phyloP scores from a whole-genome alignment of 352 stramenopile genomes.

The Phytophthora kernoviae region DNA sequence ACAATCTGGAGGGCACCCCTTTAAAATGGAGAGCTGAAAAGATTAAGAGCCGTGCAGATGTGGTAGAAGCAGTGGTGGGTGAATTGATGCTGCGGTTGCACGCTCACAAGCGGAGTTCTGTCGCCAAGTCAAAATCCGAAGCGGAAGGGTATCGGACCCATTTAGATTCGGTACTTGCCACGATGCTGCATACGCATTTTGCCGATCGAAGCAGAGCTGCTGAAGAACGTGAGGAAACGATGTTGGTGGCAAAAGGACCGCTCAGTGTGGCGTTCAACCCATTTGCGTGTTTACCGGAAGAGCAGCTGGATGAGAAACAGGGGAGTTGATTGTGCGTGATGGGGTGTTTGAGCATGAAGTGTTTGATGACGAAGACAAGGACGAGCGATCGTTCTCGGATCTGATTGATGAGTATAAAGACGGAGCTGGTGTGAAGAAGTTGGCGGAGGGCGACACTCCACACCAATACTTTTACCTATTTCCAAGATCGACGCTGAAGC shows the following conservation, averaged over 20 bases:
- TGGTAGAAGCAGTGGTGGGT: constrained; percentile 70
- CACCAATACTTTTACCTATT: constrained; percentile 43
- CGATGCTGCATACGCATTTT: constrained; percentile 70
- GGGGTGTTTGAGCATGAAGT: constrained; percentile 37
- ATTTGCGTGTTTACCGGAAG: constrained; percentile 63
- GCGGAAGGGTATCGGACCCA: constrained; percentile 34
- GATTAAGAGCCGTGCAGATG: constrained; percentile 69
- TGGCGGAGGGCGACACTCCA: not conserved
- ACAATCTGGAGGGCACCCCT: not conserved
- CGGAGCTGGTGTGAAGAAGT: not conserved
- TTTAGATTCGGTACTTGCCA: constrained; percentile 57
- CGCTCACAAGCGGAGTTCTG: constrained; percentile 17
- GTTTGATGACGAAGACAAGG: constrained; percentile 15
- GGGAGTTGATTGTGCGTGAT: constrained; percentile 55
- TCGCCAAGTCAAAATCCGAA: not conserved
- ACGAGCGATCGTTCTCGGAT: constrained; percentile 38
- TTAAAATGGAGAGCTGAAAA: constrained; percentile 22
- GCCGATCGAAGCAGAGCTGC: constrained; percentile 32
- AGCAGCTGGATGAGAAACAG: constrained; percentile 63
- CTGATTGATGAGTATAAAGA: constrained; percentile 49
- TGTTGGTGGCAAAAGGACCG: constrained; percentile 34
- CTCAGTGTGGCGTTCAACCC: constrained; percentile 58
- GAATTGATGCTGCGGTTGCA: constrained; percentile 66
- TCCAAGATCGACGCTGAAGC: not conserved
- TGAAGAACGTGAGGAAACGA: constrained; percentile 22